Evolutionary conservation across 2,329 filamentous ascomycete genomes (phyloP).

Genomic region (Aspergillus glaucus): DNA sequence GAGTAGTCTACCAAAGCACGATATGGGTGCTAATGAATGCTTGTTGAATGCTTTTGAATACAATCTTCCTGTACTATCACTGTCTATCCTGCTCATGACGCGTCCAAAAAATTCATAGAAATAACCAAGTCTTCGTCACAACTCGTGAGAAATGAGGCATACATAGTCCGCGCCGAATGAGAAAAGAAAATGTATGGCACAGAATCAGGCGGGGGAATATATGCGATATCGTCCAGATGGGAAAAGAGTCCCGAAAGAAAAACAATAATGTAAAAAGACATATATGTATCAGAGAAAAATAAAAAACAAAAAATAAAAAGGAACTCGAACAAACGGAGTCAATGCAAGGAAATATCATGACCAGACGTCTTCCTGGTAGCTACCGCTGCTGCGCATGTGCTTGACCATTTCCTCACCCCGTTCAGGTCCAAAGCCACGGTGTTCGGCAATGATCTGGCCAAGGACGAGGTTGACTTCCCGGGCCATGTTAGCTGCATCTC

Average conservation of each 20-base stretch:
- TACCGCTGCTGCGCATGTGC: constrained; percentile 87
- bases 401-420: constrained; percentile 97
- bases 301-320: constrained; percentile 9
- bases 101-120: not conserved
- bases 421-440: constrained; percentile 71
- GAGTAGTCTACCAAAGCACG: no score
- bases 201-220: constrained; percentile 12
- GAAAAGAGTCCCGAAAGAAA: constrained; percentile 4
- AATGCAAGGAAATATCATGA: constrained; percentile 40
- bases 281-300: not conserved
- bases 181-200: constrained; percentile 6
- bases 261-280: not conserved
- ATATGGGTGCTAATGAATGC: not conserved
- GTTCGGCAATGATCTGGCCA: constrained; percentile 75
- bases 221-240: constrained; percentile 23
- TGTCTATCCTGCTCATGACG: not conserved
- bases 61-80: not conserved
- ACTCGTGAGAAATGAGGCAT: not conserved
- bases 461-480: constrained; percentile 86
- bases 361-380: constrained; percentile 84
- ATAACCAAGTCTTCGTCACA: not conserved
- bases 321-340: constrained; percentile 13
- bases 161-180: constrained; percentile 3
- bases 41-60: not conserved
- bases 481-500: constrained; percentile 96